Base-by-base conservation (phyloP, 2,329 filamentous ascomycete genomes). In the Neobulgaria alba region DNA sequence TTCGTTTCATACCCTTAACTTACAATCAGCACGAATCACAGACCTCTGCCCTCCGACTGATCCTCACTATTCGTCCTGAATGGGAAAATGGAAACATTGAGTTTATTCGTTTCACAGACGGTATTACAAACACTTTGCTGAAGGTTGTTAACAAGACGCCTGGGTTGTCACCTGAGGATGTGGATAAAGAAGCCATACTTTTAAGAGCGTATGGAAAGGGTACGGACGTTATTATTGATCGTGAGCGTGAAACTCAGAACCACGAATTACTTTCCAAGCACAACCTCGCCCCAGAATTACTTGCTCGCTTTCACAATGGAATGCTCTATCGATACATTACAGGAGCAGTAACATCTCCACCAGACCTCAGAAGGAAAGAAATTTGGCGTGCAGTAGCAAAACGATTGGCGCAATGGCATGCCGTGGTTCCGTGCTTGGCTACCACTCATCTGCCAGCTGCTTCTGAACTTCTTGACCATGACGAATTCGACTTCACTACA, bases 201-300 rank as follows among this genome's bases (percentile, higher is more conserved):
- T 75, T 98, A 57, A 79, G 92, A 54, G 92, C 92, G 47, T 98
- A 95, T 64, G 92, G 92, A 54, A 82, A 92, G 61, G 87, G 89
- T 49, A 96, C 92, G 52, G 88, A 94, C 59, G 75, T 96, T 40
- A 75, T 98, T 54, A 98, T 98, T 65, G 92, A 98, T 67, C 84
- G 92, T 52, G 85, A 95, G 67, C 81, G 90, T 72, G 80, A 77
- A 71, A 75, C 72, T 1, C 72, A 79, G 55, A 82, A 81, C 60
- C 92, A 98, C 65, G 88, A 88, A 60, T 73, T 95, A 42, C 79
- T 96, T 48, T 87, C 89, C 66, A 77, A 77, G 52, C 72, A 88
- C 56, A 78, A 80, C 54, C 79, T 98, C 39, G 92, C 92, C 15
- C 92, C 92, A 29, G 72, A 84, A 46, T 73, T 98, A 38, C 75